Conservation (phyloP, 371 early-diverging fungal species). For the Vairimorpha ceranae region DNA sequence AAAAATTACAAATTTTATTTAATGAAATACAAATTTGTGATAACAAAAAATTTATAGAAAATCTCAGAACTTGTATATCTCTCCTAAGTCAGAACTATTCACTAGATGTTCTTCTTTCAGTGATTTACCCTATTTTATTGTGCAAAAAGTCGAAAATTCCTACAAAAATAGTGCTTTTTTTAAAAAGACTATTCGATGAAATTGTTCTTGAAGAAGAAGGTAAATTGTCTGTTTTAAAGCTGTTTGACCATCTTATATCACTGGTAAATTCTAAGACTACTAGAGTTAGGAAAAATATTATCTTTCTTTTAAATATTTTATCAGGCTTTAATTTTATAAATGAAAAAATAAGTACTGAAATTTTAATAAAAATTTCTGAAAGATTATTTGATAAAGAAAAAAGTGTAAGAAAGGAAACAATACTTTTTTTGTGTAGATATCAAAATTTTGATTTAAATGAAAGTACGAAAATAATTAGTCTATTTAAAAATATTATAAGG, state of each 20-base stretch:
- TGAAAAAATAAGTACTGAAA: not conserved
- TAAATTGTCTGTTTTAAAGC: not conserved
- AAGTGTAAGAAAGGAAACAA: constrained; percentile 51
- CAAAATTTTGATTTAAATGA: constrained; percentile 36
- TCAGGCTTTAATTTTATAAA: not conserved
- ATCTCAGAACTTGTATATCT: not conserved
- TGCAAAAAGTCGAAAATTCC: constrained; percentile 32
- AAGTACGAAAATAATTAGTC: constrained; percentile 16
- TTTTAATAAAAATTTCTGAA: constrained; percentile 40
- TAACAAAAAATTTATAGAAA: constrained; percentile 1
- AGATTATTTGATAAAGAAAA: constrained; percentile 54
- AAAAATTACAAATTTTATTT: constrained; percentile 33
- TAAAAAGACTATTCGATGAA: constrained; percentile 30
- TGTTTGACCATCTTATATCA: constrained; percentile 18
- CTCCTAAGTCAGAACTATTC: not conserved
- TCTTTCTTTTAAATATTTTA: constrained; percentile 15
- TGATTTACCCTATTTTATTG: constrained; percentile 21
- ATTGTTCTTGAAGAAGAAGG: not conserved
- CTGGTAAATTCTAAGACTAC: constrained; percentile 15
- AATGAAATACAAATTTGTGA: constrained; percentile 47
- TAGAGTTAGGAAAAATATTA: constrained; percentile 28
- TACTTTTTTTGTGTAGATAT: constrained; percentile 25
- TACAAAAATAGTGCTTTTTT: constrained; percentile 25
- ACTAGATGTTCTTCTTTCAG: not conserved
- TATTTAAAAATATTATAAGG: constrained; percentile 47